Conservation (phyloP, 495 filamentous ascomycete species). For the Parachaetomium inaequale region DNA sequence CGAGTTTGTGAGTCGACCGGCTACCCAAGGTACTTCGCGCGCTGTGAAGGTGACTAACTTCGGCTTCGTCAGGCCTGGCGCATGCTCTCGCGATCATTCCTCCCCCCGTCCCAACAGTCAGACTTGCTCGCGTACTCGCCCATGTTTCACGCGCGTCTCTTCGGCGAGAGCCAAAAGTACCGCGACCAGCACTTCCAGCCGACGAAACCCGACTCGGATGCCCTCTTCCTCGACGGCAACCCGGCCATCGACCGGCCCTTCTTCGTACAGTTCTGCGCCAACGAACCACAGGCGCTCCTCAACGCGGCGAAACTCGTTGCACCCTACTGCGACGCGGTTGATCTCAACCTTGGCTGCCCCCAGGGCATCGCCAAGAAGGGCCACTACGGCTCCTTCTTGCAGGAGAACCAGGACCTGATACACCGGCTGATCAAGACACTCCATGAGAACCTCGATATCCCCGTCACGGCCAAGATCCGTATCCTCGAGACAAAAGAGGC, state of each 20-base stretch:
- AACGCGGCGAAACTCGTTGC: constrained; percentile 70
- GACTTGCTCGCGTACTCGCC: constrained; percentile 78
- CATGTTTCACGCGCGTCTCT: constrained; percentile 91
- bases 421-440: constrained; percentile 72
- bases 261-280: constrained; percentile 96
- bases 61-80: constrained; percentile 72
- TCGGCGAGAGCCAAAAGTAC: constrained; percentile 68
- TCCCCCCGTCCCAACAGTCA: constrained; percentile 57
- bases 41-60: constrained; percentile 14
- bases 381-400: constrained; percentile 89
- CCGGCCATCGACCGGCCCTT: constrained; percentile 77
- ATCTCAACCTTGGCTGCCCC: constrained; percentile 96
- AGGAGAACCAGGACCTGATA: constrained; percentile 86
- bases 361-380: constrained; percentile 91
- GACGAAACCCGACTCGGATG: constrained; percentile 27
- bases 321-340: constrained; percentile 89
- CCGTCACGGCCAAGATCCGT: constrained; percentile 92
- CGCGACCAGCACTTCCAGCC: constrained; percentile 76
- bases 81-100: constrained; percentile 86
- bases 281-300: constrained; percentile 73
- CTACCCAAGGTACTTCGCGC: background rate
- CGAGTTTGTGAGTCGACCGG: constrained; percentile 70
- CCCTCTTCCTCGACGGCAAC: constrained; percentile 77
- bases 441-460: constrained; percentile 66
- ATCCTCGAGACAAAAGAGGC: constrained; percentile 82